A percentile compares a stretch with the other conserved stretches of the same genome.
Evolutionary conservation across 2,329 filamentous ascomycete species (phyloP).

Genomic region (Helotiales sp.): DNA sequence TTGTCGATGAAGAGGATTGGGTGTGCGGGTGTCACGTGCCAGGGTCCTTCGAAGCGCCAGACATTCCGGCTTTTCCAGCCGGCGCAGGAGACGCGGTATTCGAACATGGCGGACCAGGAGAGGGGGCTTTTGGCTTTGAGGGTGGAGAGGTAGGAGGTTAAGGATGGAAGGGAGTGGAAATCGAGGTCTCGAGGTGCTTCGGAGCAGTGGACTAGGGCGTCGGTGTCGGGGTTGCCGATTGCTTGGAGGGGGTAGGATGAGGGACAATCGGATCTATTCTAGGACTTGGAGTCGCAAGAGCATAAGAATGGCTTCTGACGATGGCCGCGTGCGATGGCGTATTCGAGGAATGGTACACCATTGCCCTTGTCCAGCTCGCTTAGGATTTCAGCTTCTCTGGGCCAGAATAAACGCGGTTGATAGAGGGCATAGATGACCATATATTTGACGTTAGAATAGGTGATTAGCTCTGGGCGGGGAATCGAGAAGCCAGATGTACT

Average conservation of each 20-base stretch:
- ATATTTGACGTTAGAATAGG: conserved; percentile 35
- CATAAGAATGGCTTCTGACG: not conserved
- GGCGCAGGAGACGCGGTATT: not conserved
- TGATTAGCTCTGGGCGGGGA: conserved; percentile 33
- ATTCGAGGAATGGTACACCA: conserved; percentile 4
- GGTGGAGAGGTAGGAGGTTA: not conserved
- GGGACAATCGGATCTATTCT: not conserved
- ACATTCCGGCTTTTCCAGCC: not conserved
- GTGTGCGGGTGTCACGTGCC: conserved; percentile 32
- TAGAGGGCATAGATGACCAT: conserved; percentile 34
- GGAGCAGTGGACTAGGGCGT: not conserved
- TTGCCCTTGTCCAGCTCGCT: conserved; percentile 19
- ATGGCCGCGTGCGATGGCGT: not conserved
- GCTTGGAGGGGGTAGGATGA: conserved; percentile 1
- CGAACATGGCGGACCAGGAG: not conserved
- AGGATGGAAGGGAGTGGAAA: not conserved
- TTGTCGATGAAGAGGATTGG: conserved; percentile 45
- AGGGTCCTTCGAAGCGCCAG: conserved; percentile 32
- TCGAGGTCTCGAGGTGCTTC: not conserved
- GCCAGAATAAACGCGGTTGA: conserved; percentile 30
- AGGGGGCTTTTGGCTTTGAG: not conserved
- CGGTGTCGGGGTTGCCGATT: not conserved
- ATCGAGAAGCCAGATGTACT: not conserved
- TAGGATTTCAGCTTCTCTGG: conserved; percentile 29
- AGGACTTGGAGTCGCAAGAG: not conserved